Evolutionary conservation across 2,329 filamentous ascomycete species (phyloP).

Genomic region (Tolypocladium tundrense): DNA sequence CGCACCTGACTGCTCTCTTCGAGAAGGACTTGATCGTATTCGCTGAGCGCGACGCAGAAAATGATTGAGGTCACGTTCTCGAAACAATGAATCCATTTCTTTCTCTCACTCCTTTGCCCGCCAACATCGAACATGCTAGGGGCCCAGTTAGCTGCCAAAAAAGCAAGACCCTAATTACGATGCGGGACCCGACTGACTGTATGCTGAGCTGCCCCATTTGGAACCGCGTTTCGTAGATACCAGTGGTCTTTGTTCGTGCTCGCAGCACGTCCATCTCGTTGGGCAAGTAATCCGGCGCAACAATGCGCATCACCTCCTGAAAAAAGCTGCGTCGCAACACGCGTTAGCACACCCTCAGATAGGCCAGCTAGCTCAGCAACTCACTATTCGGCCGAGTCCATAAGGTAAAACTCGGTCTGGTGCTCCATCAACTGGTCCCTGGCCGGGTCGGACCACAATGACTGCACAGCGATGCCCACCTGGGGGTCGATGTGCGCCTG

Average conservation of each 20-base stretch:
- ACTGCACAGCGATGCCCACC: slow-evolving; percentile 73
- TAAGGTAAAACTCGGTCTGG: slow-evolving; percentile 96
- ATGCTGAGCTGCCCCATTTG: slow-evolving; percentile 98
- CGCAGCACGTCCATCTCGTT: slow-evolving; percentile 91
- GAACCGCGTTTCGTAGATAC: slow-evolving; percentile 97
- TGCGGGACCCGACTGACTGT: slow-evolving; percentile 55
- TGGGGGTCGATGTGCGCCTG: slow-evolving; percentile 72
- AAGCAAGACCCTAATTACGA: background rate
- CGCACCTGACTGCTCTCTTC: slow-evolving; percentile 94
- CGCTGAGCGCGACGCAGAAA: slow-evolving; percentile 94
- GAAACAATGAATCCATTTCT: slow-evolving; percentile 99
- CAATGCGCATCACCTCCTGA: slow-evolving; percentile 80
- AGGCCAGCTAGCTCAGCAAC: slow-evolving; percentile 18
- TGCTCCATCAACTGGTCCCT: slow-evolving; percentile 79
- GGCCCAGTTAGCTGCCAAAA: slow-evolving; percentile 9
- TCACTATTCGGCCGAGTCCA: slow-evolving; percentile 98
- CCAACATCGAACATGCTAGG: slow-evolving; percentile 97
- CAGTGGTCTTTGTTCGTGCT: slow-evolving; percentile 94
- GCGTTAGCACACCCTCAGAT: background rate
- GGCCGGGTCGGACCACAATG: slow-evolving; percentile 83
- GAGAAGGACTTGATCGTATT: slow-evolving; percentile 94
- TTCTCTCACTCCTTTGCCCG: slow-evolving; percentile 90
- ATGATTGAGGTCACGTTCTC: slow-evolving; percentile 99
- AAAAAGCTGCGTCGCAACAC: slow-evolving; percentile 64
- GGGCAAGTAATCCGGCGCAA: slow-evolving; percentile 75